phyloP scores from a whole-genome alignment of 805 yeast genomes.

The Candida montana region DNA sequence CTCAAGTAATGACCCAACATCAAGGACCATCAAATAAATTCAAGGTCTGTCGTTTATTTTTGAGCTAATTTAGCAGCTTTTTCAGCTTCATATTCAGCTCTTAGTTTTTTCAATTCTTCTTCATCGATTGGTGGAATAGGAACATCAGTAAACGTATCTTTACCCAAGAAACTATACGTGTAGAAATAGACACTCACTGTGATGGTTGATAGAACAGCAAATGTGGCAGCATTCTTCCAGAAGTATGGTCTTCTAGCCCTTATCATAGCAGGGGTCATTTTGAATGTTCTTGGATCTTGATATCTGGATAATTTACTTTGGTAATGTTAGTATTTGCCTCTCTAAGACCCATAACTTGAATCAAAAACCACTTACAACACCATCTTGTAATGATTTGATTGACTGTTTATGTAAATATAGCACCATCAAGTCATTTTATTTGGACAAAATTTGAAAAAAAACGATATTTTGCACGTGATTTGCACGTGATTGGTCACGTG shows the following conservation, averaged over 20 bases:
- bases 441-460: neutral
- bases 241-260: constrained; percentile 88
- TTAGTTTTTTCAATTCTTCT: constrained; percentile 65
- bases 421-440: neutral
- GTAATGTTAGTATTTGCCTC: neutral
- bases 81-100: constrained; percentile 59
- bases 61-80: constrained; percentile 15
- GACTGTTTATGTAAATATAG: neutral
- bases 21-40: no score
- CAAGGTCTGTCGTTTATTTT: neutral
- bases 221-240: constrained; percentile 63
- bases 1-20: no score
- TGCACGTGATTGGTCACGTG: constrained; percentile 5
- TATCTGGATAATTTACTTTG: constrained; percentile 36
- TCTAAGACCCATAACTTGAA: no score
- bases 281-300: constrained; percentile 64
- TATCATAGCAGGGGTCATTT: constrained; percentile 90
- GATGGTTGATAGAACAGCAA: constrained; percentile 54
- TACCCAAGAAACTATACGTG: constrained; percentile 60
- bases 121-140: constrained; percentile 92
- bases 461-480: neutral
- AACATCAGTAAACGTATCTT: constrained; percentile 84
- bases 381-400: constrained; percentile 5
- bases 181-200: constrained; percentile 61
- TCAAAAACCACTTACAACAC: constrained; percentile 16